A percentile compares a stretch with the other conserved stretches of the same genome.
phyloP scores from a whole-genome alignment of 495 filamentous ascomycete genomes.

The Penicillium desertorum region DNA sequence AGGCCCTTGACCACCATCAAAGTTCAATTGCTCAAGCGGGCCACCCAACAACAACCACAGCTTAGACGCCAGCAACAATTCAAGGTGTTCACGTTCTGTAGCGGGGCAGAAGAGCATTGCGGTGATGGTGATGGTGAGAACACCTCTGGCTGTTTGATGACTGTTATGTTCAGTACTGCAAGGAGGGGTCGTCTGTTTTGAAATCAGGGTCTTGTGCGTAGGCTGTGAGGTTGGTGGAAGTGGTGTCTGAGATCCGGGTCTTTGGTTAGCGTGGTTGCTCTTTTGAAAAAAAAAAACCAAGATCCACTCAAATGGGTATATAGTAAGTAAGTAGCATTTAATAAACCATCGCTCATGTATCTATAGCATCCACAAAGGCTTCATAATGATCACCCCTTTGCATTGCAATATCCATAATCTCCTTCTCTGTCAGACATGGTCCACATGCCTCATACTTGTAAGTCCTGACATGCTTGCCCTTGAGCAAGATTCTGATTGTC shows the following conservation, averaged over 20 bases:
- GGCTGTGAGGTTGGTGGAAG: too few species aligned
- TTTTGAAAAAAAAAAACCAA: neutral
- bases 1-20: slow-evolving; percentile 11
- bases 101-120: slow-evolving; percentile 66
- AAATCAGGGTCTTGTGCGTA: too few species aligned
- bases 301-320: neutral
- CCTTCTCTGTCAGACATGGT: neutral
- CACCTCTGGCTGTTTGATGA: slow-evolving; percentile 56
- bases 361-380: neutral
- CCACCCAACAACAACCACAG: slow-evolving; percentile 39
- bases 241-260: too few species aligned
- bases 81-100: slow-evolving; percentile 10
- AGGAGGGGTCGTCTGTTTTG: slow-evolving; percentile 43
- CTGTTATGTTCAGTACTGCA: slow-evolving; percentile 47
- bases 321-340: neutral
- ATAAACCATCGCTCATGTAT: neutral
- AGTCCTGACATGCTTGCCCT: neutral
- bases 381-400: neutral
- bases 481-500: neutral
- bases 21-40: slow-evolving; percentile 36
- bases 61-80: slow-evolving; percentile 17
- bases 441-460: neutral
- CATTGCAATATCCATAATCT: neutral
- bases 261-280: too few species aligned
- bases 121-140: slow-evolving; percentile 51